Percentiles rank a stretch among this genome's conserved stretches.
These are phyloP conservation scores for Starmerella asiatica DNA, from an alignment of 805 yeast genomes.

Conservation along the genomic window DNA sequence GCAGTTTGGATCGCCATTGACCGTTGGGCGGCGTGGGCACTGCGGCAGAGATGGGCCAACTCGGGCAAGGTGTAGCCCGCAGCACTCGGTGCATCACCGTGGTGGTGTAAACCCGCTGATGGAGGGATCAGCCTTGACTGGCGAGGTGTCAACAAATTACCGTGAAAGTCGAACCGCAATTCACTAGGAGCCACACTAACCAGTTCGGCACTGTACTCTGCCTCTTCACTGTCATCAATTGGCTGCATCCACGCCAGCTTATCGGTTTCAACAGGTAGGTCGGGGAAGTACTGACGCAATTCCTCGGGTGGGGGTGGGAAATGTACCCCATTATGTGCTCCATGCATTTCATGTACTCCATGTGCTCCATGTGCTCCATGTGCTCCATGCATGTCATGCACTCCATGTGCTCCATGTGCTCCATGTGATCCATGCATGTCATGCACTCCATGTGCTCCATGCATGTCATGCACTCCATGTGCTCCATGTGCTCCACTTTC, in stretches of 20 bases:
- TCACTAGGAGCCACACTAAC: constrained; percentile 38
- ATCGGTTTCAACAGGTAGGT: constrained; percentile 67
- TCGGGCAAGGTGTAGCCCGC: constrained; percentile 90
- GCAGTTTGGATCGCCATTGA: constrained; percentile 73
- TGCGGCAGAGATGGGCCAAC: constrained; percentile 62
- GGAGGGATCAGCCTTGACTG: constrained; percentile 40
- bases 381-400: background rate
- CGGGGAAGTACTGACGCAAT: constrained; percentile 75
- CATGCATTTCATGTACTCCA: background rate
- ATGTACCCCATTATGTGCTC: constrained; percentile 26
- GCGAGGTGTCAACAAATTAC: constrained; percentile 52
- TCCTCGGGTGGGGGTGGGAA: constrained; percentile 50
- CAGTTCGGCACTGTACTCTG: constrained; percentile 36
- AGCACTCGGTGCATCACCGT: constrained; percentile 70
- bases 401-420: background rate
- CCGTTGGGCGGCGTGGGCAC: constrained; percentile 72
- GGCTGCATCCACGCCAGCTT: constrained; percentile 88
- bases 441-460: background rate
- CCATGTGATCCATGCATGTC: background rate
- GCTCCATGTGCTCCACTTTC: background rate
- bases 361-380: background rate
- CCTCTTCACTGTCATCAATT: constrained; percentile 30
- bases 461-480: background rate
- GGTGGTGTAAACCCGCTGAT: constrained; percentile 73
- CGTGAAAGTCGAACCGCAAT: constrained; percentile 78